Base-by-base conservation (phyloP, 31 red algal species). In the Odonthalia washingtoniensis region DNA sequence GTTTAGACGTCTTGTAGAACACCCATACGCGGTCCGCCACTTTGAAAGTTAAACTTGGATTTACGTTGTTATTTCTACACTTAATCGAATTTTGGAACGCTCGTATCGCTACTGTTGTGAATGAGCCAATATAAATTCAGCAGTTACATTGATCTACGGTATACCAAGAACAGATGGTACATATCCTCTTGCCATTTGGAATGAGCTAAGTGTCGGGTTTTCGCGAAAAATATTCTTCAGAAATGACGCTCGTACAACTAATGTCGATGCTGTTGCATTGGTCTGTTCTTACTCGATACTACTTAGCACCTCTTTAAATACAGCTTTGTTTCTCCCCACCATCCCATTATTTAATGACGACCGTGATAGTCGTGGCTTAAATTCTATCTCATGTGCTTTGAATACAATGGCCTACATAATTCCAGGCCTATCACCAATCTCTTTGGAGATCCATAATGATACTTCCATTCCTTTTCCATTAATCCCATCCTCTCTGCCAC, bases 131-230 rank as follows among this genome's bases (percentile, higher is more conserved):
- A 79, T 5, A 2, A 79, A 45, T 33, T 57, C 39, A 5, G n/a
- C 3, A 9, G 40, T 42, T 16, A 57, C 70, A 74, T 74, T 36
- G 26, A 3, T 34, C 9, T 74, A 40, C 5, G 75, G 44, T 33
- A 31, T 57, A 53, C 75, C 46, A 27, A 61, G 34, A 24, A 79
- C 5, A 16, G 44, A 79, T 21, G 42, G 42, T 2, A 46, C 49
- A 26, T 79, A 79, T 53, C 75, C 75, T 12, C 75, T 4, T 9
- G 75, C 75, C 26, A 79, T 42, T 79, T 79, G 46, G 43, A 79
- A 79, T 3, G 75, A 53, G 40, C 46, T 79, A 12, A 79, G 75
- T 32, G 34, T 61, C 3, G 42, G 61, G 28, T 27, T 42, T 3
- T 46, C 75, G 36, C 61, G 75, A 57, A 79, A 79, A 9, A 79